Evolutionary conservation across 2,329 filamentous ascomycete genomes (phyloP).

Genomic region (Podosphaera xanthii): DNA sequence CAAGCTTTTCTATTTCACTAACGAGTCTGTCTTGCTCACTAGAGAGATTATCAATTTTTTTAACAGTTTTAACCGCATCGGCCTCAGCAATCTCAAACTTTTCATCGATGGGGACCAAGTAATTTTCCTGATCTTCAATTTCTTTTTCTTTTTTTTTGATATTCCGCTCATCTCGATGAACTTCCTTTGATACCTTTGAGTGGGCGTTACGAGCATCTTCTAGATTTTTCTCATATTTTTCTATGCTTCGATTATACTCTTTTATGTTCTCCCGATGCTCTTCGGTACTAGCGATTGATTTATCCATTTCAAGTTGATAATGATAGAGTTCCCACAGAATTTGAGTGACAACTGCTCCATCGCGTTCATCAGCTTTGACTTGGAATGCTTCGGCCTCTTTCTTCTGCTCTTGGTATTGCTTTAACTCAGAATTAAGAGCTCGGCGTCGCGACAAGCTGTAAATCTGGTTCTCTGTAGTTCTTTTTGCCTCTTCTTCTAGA

Average conservation of each 20-base stretch:
- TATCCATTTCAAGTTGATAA: slow-evolving; percentile 80
- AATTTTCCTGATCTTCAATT: slow-evolving; percentile 68
- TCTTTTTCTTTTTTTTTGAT: slow-evolving; percentile 74
- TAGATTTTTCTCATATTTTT: slow-evolving; percentile 58
- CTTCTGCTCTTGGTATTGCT: slow-evolving; percentile 93
- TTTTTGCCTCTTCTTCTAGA: slow-evolving; percentile 67
- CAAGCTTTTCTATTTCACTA: slow-evolving; percentile 44
- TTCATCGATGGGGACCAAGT: slow-evolving; percentile 71
- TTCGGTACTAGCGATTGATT: slow-evolving; percentile 73
- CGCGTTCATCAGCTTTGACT: slow-evolving; percentile 70
- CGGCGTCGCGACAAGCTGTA: slow-evolving; percentile 74
- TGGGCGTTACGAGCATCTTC: slow-evolving; percentile 73
- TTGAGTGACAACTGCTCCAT: slow-evolving; percentile 77
- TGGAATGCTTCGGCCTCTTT: slow-evolving; percentile 85
- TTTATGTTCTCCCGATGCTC: slow-evolving; percentile 88
- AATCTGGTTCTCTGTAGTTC: slow-evolving; percentile 69
- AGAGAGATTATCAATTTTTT: slow-evolving; percentile 43
- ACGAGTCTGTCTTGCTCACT: slow-evolving; percentile 58
- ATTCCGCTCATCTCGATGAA: slow-evolving; percentile 58
- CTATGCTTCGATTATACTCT: slow-evolving; percentile 70
- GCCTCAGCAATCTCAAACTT: slow-evolving; percentile 63
- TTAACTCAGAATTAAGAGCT: slow-evolving; percentile 93
- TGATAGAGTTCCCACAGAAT: slow-evolving; percentile 94
- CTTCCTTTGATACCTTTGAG: slow-evolving; percentile 49
- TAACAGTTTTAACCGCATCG: slow-evolving; percentile 44